These are phyloP conservation scores for Agaricales sp. DNA, from an alignment of 1,284 basidiomycete genomes.

Conservation along the genomic window DNA sequence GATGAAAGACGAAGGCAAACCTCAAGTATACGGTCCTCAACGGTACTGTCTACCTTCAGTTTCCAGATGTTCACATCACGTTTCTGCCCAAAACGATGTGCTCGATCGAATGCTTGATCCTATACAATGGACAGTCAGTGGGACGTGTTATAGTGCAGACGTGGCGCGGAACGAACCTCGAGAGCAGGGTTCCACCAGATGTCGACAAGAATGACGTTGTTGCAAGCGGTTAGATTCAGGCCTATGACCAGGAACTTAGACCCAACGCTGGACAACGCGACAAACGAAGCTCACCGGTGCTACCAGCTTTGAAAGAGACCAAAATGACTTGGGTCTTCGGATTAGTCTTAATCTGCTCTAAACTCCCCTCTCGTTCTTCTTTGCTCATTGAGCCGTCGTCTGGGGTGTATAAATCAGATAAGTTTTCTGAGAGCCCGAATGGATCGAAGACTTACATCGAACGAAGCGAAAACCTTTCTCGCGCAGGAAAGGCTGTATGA, in stretches of 20 bases:
- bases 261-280: slow-evolving; percentile 94
- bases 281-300: slow-evolving; percentile 78
- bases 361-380: slow-evolving; percentile 62
- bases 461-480: slow-evolving; percentile 62
- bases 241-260: slow-evolving; percentile 94
- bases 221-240: slow-evolving; percentile 90
- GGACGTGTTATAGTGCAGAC: neutral
- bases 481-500: slow-evolving; percentile 77
- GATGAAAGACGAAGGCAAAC: neutral
- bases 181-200: slow-evolving; percentile 94
- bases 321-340: slow-evolving; percentile 64
- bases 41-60: slow-evolving; percentile 79
- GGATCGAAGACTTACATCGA: slow-evolving; percentile 61
- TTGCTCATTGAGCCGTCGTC: slow-evolving; percentile 85
- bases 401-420: slow-evolving; percentile 18
- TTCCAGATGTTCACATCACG: slow-evolving; percentile 90
- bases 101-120: slow-evolving; percentile 91
- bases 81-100: slow-evolving; percentile 83
- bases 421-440: neutral
- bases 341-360: slow-evolving; percentile 65
- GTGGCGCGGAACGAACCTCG: slow-evolving; percentile 27
- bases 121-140: neutral
- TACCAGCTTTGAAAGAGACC: slow-evolving; percentile 95
- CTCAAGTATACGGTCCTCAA: slow-evolving; percentile 78
- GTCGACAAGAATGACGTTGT: slow-evolving; percentile 88